Evolutionary conservation across 2,329 filamentous ascomycete genomes (phyloP).

Genomic region (Talaromyces sp.): DNA sequence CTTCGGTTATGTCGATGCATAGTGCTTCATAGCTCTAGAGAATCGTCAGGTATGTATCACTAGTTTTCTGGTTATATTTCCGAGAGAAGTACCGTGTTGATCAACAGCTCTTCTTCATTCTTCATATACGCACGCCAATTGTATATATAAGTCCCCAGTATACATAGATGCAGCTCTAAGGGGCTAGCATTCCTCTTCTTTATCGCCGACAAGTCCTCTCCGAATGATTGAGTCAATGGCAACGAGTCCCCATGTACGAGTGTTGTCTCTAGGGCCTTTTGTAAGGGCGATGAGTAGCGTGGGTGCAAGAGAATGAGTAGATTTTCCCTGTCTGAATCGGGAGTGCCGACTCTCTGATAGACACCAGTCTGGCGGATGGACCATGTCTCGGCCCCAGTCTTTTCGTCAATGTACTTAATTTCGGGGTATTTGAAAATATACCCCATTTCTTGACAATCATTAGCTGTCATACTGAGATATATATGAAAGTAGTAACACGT

Average conservation of each 20-base stretch:
- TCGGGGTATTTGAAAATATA: slow-evolving; percentile 31
- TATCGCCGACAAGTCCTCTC: background rate
- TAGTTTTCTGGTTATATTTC: too few species aligned
- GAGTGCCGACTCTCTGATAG: slow-evolving; percentile 25
- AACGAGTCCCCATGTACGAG: background rate
- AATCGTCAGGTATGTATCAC: background rate
- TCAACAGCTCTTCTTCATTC: background rate
- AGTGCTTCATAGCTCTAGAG: background rate
- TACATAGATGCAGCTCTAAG: background rate
- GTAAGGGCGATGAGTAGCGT: background rate
- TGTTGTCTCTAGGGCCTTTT: background rate
- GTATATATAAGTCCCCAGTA: background rate
- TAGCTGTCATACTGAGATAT: background rate
- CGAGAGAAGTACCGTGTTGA: background rate
- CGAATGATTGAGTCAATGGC: background rate
- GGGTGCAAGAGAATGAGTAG: background rate
- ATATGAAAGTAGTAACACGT: too few species aligned
- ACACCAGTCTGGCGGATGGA: slow-evolving; percentile 30
- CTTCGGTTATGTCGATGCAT: background rate
- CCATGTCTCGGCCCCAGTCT: slow-evolving; percentile 23
- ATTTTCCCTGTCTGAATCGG: background rate
- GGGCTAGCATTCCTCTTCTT: background rate
- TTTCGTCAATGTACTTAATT: slow-evolving; percentile 20
- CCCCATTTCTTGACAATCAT: slow-evolving; percentile 20
- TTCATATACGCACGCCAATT: background rate